Evolutionary conservation across 768 basidiomycete species (phyloP), one percentile per base, ranked within the genome.

Genomic region (Rhodotorula toruloides): DNA sequence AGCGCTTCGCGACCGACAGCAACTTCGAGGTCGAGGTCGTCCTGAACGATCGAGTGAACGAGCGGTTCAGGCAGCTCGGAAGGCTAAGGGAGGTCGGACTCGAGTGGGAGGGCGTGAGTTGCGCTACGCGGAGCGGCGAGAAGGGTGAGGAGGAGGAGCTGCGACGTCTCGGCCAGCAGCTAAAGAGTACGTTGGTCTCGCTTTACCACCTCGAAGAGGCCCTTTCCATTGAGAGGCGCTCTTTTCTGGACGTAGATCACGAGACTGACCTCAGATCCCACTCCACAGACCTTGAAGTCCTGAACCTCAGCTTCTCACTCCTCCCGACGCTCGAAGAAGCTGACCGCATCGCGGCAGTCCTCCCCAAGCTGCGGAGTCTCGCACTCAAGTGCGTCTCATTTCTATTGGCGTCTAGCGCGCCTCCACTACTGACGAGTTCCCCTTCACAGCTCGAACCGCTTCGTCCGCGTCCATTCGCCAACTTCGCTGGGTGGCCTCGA

Each of bases 1-100:
- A 85, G 17, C 81, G 94, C 34, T 91, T 91, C 36, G 90, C 89
- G 3, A 93, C 92, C 31, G 82, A 84, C 56, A 88, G 89, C 36
- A 81, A 84, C 8, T 92, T 98, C 70, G 80, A 87, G 70, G 89
- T 98, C 19, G 88, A 93, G 77, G 91, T 89, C 8, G 88, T 91
- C 7, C 82, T 84, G 50, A 79, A 96, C 34, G 86, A 89, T 74
- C 89, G 86, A 75, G 84, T 96, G 62, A 82, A 87, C 73, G 78
- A 79, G 34, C 87, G 87, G 52, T 81, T 94, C 34, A 80, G 86
- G 9, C 79, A 84, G 58, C 77, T 97, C 27, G 81, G 82, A 53
- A 81, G 81, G 25, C 80, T 98, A 55, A 84, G 84, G 58, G 87
- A 91, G 76, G 84, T 88, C 58, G 91, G 92, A 65, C 79, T 96